phyloP scores from a whole-genome alignment of 768 basidiomycete genomes.

The Cystobasidium tubakii region DNA sequence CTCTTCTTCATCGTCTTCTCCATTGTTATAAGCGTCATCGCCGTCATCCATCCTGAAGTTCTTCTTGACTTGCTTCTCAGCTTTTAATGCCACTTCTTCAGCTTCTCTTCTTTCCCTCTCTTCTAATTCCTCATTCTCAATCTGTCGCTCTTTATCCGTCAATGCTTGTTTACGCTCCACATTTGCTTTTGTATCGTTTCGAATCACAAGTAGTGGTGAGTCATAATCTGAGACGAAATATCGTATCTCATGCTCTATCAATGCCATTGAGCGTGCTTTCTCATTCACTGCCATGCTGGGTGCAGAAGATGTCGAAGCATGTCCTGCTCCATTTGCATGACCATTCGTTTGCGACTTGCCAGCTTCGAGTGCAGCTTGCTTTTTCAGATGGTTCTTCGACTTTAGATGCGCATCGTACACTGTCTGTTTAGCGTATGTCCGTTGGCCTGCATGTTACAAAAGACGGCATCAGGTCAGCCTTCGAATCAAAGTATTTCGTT shows the following conservation, averaged over 20 bases:
- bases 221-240: slow-evolving; percentile 59
- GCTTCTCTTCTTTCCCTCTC: slow-evolving; percentile 48
- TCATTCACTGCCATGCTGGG: slow-evolving; percentile 17
- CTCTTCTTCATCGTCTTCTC: slow-evolving; percentile 82
- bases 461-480: slow-evolving; percentile 13
- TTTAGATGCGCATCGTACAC: slow-evolving; percentile 94
- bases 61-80: slow-evolving; percentile 38
- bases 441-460: slow-evolving; percentile 63
- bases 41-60: slow-evolving; percentile 51
- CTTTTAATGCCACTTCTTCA: slow-evolving; percentile 45
- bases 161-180: slow-evolving; percentile 93
- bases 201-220: slow-evolving; percentile 57
- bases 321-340: background rate
- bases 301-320: slow-evolving; percentile 20
- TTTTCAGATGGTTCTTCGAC: slow-evolving; percentile 93
- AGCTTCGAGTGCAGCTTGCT: slow-evolving; percentile 58
- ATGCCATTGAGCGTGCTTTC: slow-evolving; percentile 33
- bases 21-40: slow-evolving; percentile 54
- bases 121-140: slow-evolving; percentile 68
- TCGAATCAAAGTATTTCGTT: slow-evolving; percentile 27
- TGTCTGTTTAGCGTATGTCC: slow-evolving; percentile 89
- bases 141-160: slow-evolving; percentile 81
- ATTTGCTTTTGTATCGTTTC: slow-evolving; percentile 89
- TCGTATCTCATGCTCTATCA: slow-evolving; percentile 56
- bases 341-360: slow-evolving; percentile 33